phyloP scores from a whole-genome alignment of 2,329 filamentous ascomycete species.

The Cladophialophora psammophila region DNA sequence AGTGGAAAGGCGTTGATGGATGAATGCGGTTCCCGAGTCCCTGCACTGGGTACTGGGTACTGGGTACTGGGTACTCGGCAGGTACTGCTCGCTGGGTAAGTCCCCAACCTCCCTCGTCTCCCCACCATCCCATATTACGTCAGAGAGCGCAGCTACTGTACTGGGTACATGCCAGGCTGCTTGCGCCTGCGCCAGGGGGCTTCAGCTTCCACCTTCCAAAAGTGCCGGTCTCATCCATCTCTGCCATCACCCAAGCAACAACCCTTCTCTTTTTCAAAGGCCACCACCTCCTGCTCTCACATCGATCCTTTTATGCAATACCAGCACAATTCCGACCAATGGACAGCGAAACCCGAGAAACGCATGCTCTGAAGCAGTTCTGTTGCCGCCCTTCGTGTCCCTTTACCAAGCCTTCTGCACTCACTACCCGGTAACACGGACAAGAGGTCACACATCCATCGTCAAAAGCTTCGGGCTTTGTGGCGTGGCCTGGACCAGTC shows the following conservation, averaged over 20 bases:
- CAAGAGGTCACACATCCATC: not conserved
- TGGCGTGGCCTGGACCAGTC: slow-evolving; percentile 20
- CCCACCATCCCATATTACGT: not conserved
- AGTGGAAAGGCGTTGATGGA: slow-evolving; percentile 4
- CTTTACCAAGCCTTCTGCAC: not conserved
- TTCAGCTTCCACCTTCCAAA: no score
- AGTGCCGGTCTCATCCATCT: no score
- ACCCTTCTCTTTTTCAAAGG: no score
- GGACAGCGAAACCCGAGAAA: no score
- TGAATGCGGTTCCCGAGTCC: not conserved
- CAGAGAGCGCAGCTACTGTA: not conserved
- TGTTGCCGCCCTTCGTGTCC: not conserved
- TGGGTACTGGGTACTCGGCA: no score
- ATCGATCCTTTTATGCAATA: no score
- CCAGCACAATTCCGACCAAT: no score
- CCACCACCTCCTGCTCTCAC: no score
- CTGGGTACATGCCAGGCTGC: not conserved
- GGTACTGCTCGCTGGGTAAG: not conserved
- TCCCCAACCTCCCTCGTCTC: slow-evolving; percentile 1
- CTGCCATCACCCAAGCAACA: no score
- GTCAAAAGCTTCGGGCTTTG: slow-evolving; percentile 2
- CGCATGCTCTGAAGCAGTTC: not conserved
- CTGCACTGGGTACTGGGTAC: no score
- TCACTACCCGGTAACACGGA: not conserved
- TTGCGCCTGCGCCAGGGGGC: no score